Evolutionary conservation across 306 rosid species (phyloP), one percentile per base, ranked within the genome.

Genomic region (Betula pendula): DNA sequence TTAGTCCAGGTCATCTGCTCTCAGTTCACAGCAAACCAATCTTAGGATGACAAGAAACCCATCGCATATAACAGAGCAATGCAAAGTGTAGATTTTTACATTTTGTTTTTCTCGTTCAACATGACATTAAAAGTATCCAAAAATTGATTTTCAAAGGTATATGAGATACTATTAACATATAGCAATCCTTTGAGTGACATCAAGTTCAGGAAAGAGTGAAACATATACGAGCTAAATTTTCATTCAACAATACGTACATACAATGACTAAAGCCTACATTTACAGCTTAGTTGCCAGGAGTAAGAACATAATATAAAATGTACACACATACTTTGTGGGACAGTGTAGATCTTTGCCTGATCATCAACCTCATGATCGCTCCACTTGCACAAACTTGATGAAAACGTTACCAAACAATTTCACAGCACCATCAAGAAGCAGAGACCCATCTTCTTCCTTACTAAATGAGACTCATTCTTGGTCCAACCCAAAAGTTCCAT

Each of bases 401-500:
- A 63, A 13, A 7, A 22, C 44, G 17, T 35, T 6, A 65, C 45
- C 45, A 16, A 22, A 62, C 56, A 13, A 33, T 16, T 63, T 45
- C 81, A 70, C 31, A 50, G 76, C 38, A 65, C 10, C 17, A 5
- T 31, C 78, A 55, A 45, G 49, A 45, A 48, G 75, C 35, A 40
- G 40, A 19, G 44, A 43, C 12, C 29, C 40, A 35, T 6, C 70
- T 17, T 43, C 45, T 4, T 72, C 66, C 42, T 33, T 3, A 5
- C 3, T 40, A 11, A 29, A n/a, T n/a, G n/a, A n/a, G 33, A 29
- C 33, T 29, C 33, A 52, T 17, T 56, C 24, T 24, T 24, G 63
- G 48, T 20, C 77, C 72, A 90, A 78, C 13, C 87, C 86, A 74
- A 84, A 89, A 48, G 86, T 89, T 68, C 97, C 98, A 73, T 92